A percentile compares a stretch with the other conserved stretches of the same genome.
Conservation (phyloP, 768 basidiomycete genomes). For the Amanita molliuscula region DNA sequence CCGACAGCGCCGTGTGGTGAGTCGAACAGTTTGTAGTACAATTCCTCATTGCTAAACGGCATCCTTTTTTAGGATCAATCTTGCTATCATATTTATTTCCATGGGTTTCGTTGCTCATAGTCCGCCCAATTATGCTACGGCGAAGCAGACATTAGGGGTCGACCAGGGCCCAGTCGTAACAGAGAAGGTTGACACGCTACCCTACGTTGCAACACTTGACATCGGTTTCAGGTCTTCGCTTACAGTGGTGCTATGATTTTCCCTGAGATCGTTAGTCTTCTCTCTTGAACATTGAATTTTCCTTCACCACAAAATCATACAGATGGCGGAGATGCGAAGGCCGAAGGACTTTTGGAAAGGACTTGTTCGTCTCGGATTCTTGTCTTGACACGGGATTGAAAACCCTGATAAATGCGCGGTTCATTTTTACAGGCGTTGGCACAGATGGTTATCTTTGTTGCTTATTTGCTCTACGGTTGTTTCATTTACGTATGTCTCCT, state of each 20-base stretch:
- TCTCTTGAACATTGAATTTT: not conserved
- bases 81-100: conserved; percentile 43
- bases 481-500: conserved; percentile 31
- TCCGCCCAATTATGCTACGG: conserved; percentile 39
- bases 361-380: conserved; percentile 27
- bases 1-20: conserved; percentile 37
- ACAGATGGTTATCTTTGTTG: conserved; percentile 41
- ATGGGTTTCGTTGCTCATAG: conserved; percentile 53
- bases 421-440: conserved; percentile 21
- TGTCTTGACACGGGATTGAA: not conserved
- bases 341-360: conserved; percentile 66
- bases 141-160: conserved; percentile 23
- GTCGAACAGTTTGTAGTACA: not conserved
- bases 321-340: conserved; percentile 58
- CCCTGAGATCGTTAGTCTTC: conserved; percentile 26
- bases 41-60: not conserved
- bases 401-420: not conserved
- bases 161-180: conserved; percentile 25
- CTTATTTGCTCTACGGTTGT: conserved; percentile 48
- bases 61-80: conserved; percentile 33
- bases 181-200: conserved; percentile 4
- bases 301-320: conserved; percentile 14
- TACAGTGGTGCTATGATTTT: conserved; percentile 44
- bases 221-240: conserved; percentile 32
- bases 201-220: not conserved